phyloP scores from a whole-genome alignment of 805 yeast species.

The Jamesozyma spencerorum region DNA sequence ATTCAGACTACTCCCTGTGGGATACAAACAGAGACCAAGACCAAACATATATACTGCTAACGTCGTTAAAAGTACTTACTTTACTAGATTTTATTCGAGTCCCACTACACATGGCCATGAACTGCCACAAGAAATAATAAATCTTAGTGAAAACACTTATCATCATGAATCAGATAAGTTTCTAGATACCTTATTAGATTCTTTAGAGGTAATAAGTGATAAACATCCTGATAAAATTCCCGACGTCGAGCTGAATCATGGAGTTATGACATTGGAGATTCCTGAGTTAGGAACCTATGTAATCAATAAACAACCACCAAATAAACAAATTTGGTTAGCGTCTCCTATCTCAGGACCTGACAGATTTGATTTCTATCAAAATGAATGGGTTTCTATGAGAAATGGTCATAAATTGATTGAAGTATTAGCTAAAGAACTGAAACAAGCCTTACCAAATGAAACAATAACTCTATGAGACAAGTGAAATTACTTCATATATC shows the following conservation, averaged over 20 bases:
- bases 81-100: slow-evolving; percentile 2
- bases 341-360: slow-evolving; percentile 94
- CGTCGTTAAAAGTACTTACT: no score
- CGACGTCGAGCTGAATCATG: slow-evolving; percentile 63
- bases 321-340: slow-evolving; percentile 91
- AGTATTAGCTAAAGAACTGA: slow-evolving; percentile 44
- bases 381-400: slow-evolving; percentile 72
- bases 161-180: slow-evolving; percentile 57
- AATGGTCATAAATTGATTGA: slow-evolving; percentile 44
- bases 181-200: slow-evolving; percentile 58
- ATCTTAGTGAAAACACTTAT: slow-evolving; percentile 45
- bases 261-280: slow-evolving; percentile 68
- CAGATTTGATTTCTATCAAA: slow-evolving; percentile 62
- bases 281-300: slow-evolving; percentile 79
- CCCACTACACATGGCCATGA: slow-evolving; percentile 44
- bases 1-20: neutral
- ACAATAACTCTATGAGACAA: neutral
- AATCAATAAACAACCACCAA: slow-evolving; percentile 94
- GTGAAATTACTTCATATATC: neutral
- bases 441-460: slow-evolving; percentile 6
- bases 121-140: slow-evolving; percentile 44
- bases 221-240: slow-evolving; percentile 53
- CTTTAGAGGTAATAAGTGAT: slow-evolving; percentile 61
- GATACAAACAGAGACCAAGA: neutral
- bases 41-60: neutral